Evolutionary conservation across 177 flowering plant species (phyloP), one percentile per base, ranked within the genome.

Genomic region (Vitis hybrid): DNA sequence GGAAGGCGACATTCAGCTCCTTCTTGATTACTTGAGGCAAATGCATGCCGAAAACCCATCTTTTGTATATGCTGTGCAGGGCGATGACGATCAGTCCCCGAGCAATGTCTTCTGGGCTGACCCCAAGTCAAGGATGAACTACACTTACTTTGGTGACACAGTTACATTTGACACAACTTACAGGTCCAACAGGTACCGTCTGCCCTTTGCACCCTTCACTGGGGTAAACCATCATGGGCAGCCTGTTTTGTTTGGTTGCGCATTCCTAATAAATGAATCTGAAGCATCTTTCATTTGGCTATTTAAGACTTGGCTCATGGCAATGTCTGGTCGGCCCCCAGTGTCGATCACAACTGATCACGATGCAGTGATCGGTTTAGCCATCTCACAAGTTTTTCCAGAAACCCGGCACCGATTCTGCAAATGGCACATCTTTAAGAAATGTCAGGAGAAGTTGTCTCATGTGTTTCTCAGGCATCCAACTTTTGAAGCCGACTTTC

Each of bases 41-140:
- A 81, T 80, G 83, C 69, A 82, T 19, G 68, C 84, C 2, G 87
- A 86, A 54, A 82, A 89, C 61, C 79, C 85, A 10, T 72, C 80
- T 23, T 90, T 89, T 73, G 90, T 84, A 66, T 92, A 82, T 81
- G 91, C 92, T 34, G 86, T 87, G 65, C 94, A 91, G 66, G 84
- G 89, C 26, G 86, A 84, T 57, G 92, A 87, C 32, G 89, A 84
- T 74, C 83, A 86, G 74, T 78, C 60, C 56, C 72, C 71, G 71
- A 77, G 86, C 70, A 91, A 86, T 80, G 83, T 89, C 12, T 81
- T 90, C 68, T 91, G 97, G 97, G 94, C 86, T 60, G 94, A 91
- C 76, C 78, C 84, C 12, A 88, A 78, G 72, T 82, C 90, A n/a
- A 86, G 85, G 80, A 72, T 58, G 69, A 83, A 88, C 65, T 90